A percentile compares a stretch with the other conserved stretches of the same genome.
Evolutionary conservation across 306 rosid species (phyloP).

Genomic region (Aeschynomene evenia): DNA sequence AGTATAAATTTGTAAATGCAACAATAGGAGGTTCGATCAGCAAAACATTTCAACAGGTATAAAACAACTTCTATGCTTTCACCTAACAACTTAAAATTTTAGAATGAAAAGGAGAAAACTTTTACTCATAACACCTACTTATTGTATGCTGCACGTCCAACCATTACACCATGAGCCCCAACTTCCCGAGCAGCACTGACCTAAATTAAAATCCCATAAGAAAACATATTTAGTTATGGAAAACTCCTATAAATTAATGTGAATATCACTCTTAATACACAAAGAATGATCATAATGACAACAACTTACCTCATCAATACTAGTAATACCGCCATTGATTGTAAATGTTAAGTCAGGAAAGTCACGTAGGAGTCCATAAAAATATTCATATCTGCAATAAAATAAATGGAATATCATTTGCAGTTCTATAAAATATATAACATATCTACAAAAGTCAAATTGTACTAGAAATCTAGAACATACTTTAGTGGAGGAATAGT

Average conservation of each 20-base stretch:
- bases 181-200: conserved; percentile 68
- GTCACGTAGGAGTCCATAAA: conserved; percentile 87
- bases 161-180: conserved; percentile 98
- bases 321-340: conserved; percentile 86
- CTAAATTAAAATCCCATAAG: conserved; percentile 42
- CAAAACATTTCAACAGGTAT: conserved; percentile 3
- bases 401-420: background rate
- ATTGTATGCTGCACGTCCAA: conserved; percentile 88
- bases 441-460: conserved; percentile 21
- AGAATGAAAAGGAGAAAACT: background rate
- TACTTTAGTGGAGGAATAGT: conserved; percentile 90
- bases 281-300: conserved; percentile 21
- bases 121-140: conserved; percentile 42
- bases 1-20: conserved; percentile 4
- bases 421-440: conserved; percentile 2
- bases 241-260: background rate
- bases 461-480: conserved; percentile 32
- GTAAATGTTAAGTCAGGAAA: conserved; percentile 92
- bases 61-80: background rate
- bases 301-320: conserved; percentile 72
- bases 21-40: conserved; percentile 10
- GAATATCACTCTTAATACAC: conserved; percentile 21
- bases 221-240: background rate
- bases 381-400: conserved; percentile 78
- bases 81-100: background rate